Percentiles rank a stretch among this genome's conserved stretches.
phyloP scores from a whole-genome alignment of 495 filamentous ascomycete genomes.

The Xylaria castorea region DNA sequence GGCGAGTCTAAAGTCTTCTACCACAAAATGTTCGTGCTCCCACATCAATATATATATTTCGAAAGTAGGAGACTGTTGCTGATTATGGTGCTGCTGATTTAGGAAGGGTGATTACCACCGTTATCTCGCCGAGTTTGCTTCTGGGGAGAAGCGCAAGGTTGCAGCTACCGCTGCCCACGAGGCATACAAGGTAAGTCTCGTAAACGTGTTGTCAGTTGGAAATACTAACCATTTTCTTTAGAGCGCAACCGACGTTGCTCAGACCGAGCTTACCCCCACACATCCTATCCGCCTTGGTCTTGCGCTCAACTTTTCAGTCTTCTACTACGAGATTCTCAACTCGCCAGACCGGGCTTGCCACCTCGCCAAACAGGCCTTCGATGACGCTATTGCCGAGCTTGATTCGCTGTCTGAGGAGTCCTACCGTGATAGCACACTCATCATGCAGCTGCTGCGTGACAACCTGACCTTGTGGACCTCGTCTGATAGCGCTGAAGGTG shows the following conservation, averaged over 20 bases:
- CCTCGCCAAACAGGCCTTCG: conserved; percentile 98
- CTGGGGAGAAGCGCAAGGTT: conserved; percentile 97
- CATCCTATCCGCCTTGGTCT: conserved; percentile 99
- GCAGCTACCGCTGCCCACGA: conserved; percentile 96
- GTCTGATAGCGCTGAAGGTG: conserved; percentile 85
- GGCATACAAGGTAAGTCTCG: conserved; percentile 86
- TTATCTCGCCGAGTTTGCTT: conserved; percentile 98
- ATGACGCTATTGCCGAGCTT: conserved; percentile 98
- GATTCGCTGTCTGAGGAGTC: conserved; percentile 98
- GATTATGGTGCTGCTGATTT: conserved; percentile 28
- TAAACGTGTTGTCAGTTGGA: background rate
- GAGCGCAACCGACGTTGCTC: conserved; percentile 98
- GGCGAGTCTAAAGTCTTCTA: conserved; percentile 99
- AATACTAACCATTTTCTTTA: conserved; percentile 42
- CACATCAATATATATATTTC: background rate
- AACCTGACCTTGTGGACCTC: conserved; percentile 99
- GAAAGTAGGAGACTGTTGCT: conserved; percentile 5
- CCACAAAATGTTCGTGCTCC: conserved; percentile 89
- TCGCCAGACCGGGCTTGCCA: conserved; percentile 98
- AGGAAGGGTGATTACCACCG: conserved; percentile 99
- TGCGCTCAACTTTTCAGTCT: conserved; percentile 99
- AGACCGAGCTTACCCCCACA: conserved; percentile 95
- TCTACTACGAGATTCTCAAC: conserved; percentile 99
- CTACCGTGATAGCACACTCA: conserved; percentile 99
- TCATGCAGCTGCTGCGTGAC: conserved; percentile 99